Percentiles rank a stretch among this genome's conserved stretches.
Conservation (phyloP, 768 basidiomycete species). For the Panus rudis region DNA sequence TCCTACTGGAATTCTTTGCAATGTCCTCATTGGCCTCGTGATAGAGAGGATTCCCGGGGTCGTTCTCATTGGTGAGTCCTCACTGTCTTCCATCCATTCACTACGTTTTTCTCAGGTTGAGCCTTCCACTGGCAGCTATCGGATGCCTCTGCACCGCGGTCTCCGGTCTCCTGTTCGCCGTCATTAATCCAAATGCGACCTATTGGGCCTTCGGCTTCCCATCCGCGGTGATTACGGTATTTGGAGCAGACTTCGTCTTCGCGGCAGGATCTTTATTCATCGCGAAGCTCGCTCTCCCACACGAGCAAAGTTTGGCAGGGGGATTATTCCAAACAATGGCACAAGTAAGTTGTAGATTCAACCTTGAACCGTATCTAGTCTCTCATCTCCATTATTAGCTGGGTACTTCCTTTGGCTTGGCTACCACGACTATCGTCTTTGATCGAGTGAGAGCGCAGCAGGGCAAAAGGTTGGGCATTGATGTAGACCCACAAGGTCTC, state of each 20-base stretch:
- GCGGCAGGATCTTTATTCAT: constrained; percentile 66
- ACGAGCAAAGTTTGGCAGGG: constrained; percentile 71
- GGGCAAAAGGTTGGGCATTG: constrained; percentile 26
- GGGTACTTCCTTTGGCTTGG: constrained; percentile 62
- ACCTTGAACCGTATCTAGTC: neutral
- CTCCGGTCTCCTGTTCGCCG: constrained; percentile 58
- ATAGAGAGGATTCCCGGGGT: constrained; percentile 47
- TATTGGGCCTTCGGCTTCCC: constrained; percentile 79
- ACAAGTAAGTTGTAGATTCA: constrained; percentile 36
- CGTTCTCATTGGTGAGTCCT: constrained; percentile 44
- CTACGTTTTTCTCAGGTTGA: no score
- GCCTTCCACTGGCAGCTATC: constrained; percentile 22
- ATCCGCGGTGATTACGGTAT: constrained; percentile 50
- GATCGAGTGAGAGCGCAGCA: constrained; percentile 36
- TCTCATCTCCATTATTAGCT: constrained; percentile 30
- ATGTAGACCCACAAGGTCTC: constrained; percentile 13
- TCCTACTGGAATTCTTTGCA: constrained; percentile 54
- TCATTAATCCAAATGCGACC: constrained; percentile 45
- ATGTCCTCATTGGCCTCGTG: constrained; percentile 53
- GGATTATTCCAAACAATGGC: constrained; percentile 75
- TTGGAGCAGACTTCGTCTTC: constrained; percentile 77
- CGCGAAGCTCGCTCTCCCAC: constrained; percentile 52
- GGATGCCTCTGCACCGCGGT: constrained; percentile 52
- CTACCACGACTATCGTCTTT: constrained; percentile 64
- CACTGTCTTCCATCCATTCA: neutral